phyloP scores from a whole-genome alignment of 1,284 basidiomycete species.

The Salmacisia buchloeana region DNA sequence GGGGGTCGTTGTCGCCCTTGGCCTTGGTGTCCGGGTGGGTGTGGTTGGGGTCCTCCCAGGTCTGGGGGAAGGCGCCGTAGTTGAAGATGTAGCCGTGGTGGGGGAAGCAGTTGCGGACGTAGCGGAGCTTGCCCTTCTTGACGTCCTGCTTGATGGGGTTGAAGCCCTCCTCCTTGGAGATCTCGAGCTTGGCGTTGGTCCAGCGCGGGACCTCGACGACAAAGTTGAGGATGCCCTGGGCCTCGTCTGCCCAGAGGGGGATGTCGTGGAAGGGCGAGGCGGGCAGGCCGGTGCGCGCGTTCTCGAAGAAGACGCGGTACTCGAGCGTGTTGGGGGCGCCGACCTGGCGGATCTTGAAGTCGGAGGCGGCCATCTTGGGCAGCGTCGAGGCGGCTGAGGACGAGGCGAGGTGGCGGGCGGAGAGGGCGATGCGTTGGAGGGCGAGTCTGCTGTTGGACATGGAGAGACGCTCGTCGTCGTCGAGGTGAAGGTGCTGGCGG shows the following conservation, averaged over 20 bases:
- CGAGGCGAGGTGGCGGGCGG: slow-evolving; percentile 33
- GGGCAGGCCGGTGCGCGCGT: slow-evolving; percentile 40
- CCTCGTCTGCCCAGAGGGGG: slow-evolving; percentile 49
- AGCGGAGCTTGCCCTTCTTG: slow-evolving; percentile 91
- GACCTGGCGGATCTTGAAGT: slow-evolving; percentile 69
- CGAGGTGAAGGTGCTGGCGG: background rate
- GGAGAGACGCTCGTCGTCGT: background rate
- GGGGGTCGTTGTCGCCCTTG: slow-evolving; percentile 97
- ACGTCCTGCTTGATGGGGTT: slow-evolving; percentile 99
- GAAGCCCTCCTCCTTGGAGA: slow-evolving; percentile 92
- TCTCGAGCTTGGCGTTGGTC: slow-evolving; percentile 98
- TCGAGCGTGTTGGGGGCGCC: slow-evolving; percentile 90
- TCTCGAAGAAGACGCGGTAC: slow-evolving; percentile 86
- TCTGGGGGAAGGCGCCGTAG: slow-evolving; percentile 80
- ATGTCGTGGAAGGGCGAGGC: slow-evolving; percentile 50
- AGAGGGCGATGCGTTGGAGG: slow-evolving; percentile 22
- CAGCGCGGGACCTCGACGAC: slow-evolving; percentile 83
- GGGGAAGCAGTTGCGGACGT: slow-evolving; percentile 99
- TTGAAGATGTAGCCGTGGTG: slow-evolving; percentile 76
- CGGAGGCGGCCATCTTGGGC: slow-evolving; percentile 29
- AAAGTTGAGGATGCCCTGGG: slow-evolving; percentile 60
- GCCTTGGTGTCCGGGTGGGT: slow-evolving; percentile 96
- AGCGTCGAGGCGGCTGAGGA: slow-evolving; percentile 5
- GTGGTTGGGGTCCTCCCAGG: slow-evolving; percentile 91
- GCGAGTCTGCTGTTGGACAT: background rate